Evolutionary conservation across 1,284 basidiomycete genomes (phyloP), one percentile per base, ranked within the genome.

Genomic region (Irpex sp.): DNA sequence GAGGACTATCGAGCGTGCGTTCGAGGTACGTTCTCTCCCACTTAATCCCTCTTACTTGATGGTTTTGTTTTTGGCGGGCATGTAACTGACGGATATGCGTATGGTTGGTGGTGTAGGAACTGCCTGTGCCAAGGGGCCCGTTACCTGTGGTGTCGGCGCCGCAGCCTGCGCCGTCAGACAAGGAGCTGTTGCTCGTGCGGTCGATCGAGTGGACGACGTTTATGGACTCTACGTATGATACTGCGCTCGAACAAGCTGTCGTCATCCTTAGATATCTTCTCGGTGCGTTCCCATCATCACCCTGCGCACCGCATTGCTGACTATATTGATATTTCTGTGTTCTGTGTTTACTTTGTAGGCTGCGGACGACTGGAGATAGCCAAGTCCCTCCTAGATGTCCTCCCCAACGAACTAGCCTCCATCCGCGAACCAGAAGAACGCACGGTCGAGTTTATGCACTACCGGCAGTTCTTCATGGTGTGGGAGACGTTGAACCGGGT

Each of bases 191-290:
- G 57, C 81, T 99, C 7, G 83, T 98, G 58, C 85, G 94, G 7
- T 92, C 93, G 0, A 89, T 98, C 63, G 96, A 98, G 72, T 99
- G 97, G 97, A 92, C 97, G 55, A 92, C 87, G 0, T 92, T 94
- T 74, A 80, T 85, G 66, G 84, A 87, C 49, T 78, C 82, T 17
- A 97, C 94, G 1, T 87, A 89, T 66, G 77, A 81, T n/a, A 88
- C 88, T 15, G 94, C 94, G 0, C 78, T 97, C 3, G 85, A 91
- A 70, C 92, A 95, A 70, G 88, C 92, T 1, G 94, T 96, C 65
- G 87, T 92, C 48, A 90, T 96, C 68, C 75, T 94, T 62, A 86
- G 95, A 13, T 94, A 94, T 73, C 93, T 97, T 80, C 83, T 97
- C 17, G 87, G 94, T 94, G 71, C 52, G 85, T 73, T n/a, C n/a